Evolutionary conservation across 345 rosid genomes (phyloP).

Genomic region (Turnera subulata): DNA sequence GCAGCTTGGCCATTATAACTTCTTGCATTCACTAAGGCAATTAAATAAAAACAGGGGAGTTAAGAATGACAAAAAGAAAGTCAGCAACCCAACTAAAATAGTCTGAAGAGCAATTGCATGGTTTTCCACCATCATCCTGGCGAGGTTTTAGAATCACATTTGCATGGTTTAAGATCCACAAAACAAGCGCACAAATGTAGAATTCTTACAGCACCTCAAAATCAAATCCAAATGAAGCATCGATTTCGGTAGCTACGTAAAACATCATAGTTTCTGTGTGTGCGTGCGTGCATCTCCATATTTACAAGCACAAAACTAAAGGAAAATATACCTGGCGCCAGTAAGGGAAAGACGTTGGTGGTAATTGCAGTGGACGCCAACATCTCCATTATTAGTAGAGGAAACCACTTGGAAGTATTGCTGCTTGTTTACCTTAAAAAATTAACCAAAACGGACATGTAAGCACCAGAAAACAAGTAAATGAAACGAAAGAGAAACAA

Average conservation of each 20-base stretch:
- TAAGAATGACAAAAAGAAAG: neutral
- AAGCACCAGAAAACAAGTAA: neutral
- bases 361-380: slow-evolving; percentile 3
- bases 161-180: too few species aligned
- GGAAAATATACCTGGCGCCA: slow-evolving; percentile 15
- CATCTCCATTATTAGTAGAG: neutral
- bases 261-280: too few species aligned
- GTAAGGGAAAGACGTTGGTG: slow-evolving; percentile 5
- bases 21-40: slow-evolving; percentile 9
- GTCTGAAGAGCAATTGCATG: too few species aligned
- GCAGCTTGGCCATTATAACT: neutral
- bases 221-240: too few species aligned
- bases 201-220: too few species aligned
- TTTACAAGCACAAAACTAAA: neutral
- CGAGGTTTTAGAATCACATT: too few species aligned
- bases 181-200: too few species aligned
- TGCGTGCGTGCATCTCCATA: too few species aligned
- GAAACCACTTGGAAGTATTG: slow-evolving; percentile 10
- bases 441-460: neutral
- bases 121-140: too few species aligned
- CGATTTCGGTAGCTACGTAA: too few species aligned
- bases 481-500: too few species aligned
- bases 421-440: neutral
- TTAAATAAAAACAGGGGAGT: neutral
- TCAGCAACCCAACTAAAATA: neutral